Conservation (phyloP, 1,284 basidiomycete genomes). For the Microbotryum scabiosae region DNA sequence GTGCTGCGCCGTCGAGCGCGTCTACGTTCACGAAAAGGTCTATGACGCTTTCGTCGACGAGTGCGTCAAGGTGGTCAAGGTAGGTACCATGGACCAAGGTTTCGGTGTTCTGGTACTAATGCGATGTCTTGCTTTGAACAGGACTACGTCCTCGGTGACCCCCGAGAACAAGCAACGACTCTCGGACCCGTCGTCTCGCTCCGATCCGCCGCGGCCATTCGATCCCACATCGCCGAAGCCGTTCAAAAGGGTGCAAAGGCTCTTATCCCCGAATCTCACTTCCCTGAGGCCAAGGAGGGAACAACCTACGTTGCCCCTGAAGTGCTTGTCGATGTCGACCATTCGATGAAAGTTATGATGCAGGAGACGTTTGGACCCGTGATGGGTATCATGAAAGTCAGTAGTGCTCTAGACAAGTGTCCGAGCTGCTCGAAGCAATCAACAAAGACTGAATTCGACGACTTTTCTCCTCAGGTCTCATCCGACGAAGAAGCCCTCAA, state of each 20-base stretch:
- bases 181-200: slow-evolving; percentile 86
- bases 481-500: slow-evolving; percentile 74
- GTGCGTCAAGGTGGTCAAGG: slow-evolving; percentile 66
- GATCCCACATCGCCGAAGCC: slow-evolving; percentile 76
- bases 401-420: neutral
- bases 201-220: slow-evolving; percentile 70
- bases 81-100: slow-evolving; percentile 32
- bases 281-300: slow-evolving; percentile 59
- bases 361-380: slow-evolving; percentile 64
- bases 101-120: neutral
- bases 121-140: slow-evolving; percentile 31
- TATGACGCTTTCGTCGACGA: slow-evolving; percentile 73
- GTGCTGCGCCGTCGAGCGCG: slow-evolving; percentile 79
- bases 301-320: slow-evolving; percentile 81
- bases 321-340: slow-evolving; percentile 77
- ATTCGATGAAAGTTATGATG: slow-evolving; percentile 89
- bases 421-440: neutral
- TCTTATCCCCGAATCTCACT: slow-evolving; percentile 62
- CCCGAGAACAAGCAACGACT: slow-evolving; percentile 60
- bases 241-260: slow-evolving; percentile 65
- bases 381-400: slow-evolving; percentile 78
- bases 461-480: slow-evolving; percentile 49
- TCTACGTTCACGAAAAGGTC: slow-evolving; percentile 80
- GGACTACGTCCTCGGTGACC: slow-evolving; percentile 78
- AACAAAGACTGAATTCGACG: no score